Evolutionary conservation across 306 rosid species (phyloP), one percentile per base, ranked within the genome.

Genomic region (Rubus parviflorus): DNA sequence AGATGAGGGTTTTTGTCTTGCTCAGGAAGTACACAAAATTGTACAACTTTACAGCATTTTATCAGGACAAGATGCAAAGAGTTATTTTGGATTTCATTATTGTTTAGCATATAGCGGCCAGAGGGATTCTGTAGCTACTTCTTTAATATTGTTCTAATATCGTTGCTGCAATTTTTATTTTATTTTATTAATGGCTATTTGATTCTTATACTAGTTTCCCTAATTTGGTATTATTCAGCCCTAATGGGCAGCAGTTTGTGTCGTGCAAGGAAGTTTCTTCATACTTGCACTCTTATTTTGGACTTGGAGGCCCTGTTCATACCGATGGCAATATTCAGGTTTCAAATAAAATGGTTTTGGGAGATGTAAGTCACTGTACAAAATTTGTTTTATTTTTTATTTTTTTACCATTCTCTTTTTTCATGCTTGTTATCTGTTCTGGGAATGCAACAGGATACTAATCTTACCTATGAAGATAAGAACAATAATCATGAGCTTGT

Each of bases 231-330:
- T 74, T 83, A 70, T 88, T 74, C 92, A 92, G 97, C 85, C 96
- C 97, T 87, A 78, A 83, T 81, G 97, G 97, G 84, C 83, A 35
- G 76, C 87, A 90, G 83, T 92, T 92, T 86, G 86, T 79, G 78
- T 87, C 96, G 0, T 90, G 77, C 90, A 87, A 90, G 88, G 93
- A 90, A 75, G 90, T 83, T 69, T 87, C 87, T 76, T 81, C 91
- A 22, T 76, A 84, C 89, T 79, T 89, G 90, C 81, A 79, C 52
- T 78, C 92, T 64, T 76, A 72, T 81, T 70, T 30, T 60, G 86
- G 84, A 57, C 74, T 70, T 56, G 52, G 71, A 62, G 69, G 54
- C 79, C 81, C 86, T 76, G 62, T 67, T 80, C 88, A 47, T 72
- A 46, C 75, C 47, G 85, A 71, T 77, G 87, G 72, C 62, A 81